These are phyloP conservation scores for Xylaria intraflava DNA, from an alignment of 495 filamentous ascomycete genomes.

Conservation along the genomic window DNA sequence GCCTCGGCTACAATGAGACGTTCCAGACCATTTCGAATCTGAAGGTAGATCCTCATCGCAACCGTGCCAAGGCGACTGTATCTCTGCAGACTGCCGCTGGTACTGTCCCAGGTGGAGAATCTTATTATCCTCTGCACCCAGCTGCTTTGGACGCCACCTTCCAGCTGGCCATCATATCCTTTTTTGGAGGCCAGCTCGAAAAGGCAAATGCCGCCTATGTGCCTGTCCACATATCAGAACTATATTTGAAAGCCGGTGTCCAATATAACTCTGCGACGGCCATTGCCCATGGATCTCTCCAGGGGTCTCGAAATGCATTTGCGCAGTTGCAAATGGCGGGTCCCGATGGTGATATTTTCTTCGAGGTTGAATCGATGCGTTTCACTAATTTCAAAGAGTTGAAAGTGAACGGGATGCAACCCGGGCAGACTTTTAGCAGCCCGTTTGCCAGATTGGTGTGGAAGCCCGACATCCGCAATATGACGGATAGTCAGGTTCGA, in stretches of 20 bases:
- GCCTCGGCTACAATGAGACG: slow-evolving; percentile 15
- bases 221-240: slow-evolving; percentile 2
- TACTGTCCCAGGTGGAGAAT: slow-evolving; percentile 25
- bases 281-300: slow-evolving; percentile 2
- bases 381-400: not conserved
- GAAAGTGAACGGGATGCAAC: not conserved
- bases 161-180: slow-evolving; percentile 19
- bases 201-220: slow-evolving; percentile 1
- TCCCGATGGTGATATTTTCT: not conserved
- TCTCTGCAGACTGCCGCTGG: slow-evolving; percentile 21
- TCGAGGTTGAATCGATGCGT: slow-evolving; percentile 5
- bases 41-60: slow-evolving; percentile 2
- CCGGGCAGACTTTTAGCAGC: slow-evolving; percentile 1
- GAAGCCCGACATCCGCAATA: slow-evolving; percentile 16
- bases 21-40: slow-evolving; percentile 17
- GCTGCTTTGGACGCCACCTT: slow-evolving; percentile 23
- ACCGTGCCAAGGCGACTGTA: slow-evolving; percentile 2
- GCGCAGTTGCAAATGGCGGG: slow-evolving; percentile 1
- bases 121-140: slow-evolving; percentile 34
- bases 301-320: slow-evolving; percentile 5
- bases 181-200: slow-evolving; percentile 9
- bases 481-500: not conserved
- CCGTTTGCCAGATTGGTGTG: slow-evolving; percentile 11
- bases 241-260: slow-evolving; percentile 1
- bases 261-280: not conserved